Evolutionary conservation across 352 stramenopile species (phyloP).

Genomic region (Pythium scleroteichum): DNA sequence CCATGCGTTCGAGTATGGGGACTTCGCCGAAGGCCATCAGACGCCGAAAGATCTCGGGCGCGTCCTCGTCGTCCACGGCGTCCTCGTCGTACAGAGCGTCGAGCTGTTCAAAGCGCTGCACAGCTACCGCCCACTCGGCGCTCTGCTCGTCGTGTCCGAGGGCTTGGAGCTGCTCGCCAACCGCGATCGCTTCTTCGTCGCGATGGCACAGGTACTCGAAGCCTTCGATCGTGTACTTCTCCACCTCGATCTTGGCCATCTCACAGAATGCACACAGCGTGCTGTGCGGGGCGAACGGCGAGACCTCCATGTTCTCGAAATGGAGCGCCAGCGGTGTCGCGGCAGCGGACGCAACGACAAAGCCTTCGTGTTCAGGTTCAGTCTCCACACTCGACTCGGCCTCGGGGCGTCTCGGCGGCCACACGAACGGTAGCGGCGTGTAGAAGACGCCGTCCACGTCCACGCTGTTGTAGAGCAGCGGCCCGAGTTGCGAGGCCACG

Average conservation of each 20-base stretch:
- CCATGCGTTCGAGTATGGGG: neutral
- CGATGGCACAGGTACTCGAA: constrained; percentile 3
- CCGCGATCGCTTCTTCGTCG: neutral
- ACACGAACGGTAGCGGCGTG: constrained; percentile 3
- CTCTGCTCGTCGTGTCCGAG: neutral
- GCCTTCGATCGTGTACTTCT: constrained; percentile 3
- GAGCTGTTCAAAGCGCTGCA: neutral
- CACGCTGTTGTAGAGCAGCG: neutral
- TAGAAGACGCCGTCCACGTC: neutral
- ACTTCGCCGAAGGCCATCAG: neutral
- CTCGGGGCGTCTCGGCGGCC: neutral
- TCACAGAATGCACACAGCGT: neutral
- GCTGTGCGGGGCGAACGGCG: neutral
- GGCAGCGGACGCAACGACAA: neutral
- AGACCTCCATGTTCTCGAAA: constrained; percentile 5
- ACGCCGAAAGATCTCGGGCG: constrained; percentile 1
- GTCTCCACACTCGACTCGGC: too few relatives aligned
- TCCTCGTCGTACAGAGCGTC: constrained; percentile 5
- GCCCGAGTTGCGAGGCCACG: neutral
- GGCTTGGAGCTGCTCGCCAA: neutral
- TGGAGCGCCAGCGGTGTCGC: constrained; percentile 2
- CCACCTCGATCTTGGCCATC: neutral
- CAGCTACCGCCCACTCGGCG: neutral
- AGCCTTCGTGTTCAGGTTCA: neutral
- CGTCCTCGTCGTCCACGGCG: neutral